A percentile compares a stretch with the other conserved stretches of the same genome.
Conservation (phyloP, 2,329 filamentous ascomycete species). For the Lecanicillium sp. region DNA sequence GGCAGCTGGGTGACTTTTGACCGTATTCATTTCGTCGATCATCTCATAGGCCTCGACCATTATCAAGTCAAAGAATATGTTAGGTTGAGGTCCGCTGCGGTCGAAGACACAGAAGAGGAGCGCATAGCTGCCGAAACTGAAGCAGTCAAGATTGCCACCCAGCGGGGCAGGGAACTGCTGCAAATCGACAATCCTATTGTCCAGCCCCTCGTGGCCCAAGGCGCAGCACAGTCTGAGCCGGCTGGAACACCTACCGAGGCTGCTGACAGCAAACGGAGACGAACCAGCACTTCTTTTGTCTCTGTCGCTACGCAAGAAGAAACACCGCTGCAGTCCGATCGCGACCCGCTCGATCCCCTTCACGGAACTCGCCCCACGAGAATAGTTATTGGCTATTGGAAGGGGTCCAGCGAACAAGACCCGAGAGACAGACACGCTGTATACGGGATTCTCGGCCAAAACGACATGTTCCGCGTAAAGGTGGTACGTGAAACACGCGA, state of each 20-base stretch:
- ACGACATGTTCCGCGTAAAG: constrained; percentile 59
- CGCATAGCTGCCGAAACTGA: constrained; percentile 28
- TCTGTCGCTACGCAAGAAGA: constrained; percentile 3
- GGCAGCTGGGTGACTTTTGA: constrained; percentile 60
- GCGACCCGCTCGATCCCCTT: constrained; percentile 30
- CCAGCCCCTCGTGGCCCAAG: constrained; percentile 42
- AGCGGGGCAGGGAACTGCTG: constrained; percentile 34
- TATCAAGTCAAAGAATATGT: constrained; percentile 56
- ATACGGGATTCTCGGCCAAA: constrained; percentile 53
- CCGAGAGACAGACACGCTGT: constrained; percentile 51
- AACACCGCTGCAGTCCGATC: constrained; percentile 7
- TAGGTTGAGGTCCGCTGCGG: constrained; percentile 38
- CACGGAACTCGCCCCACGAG: constrained; percentile 47
- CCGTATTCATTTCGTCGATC: constrained; percentile 48
- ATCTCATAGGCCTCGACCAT: constrained; percentile 48
- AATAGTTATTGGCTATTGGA: constrained; percentile 54
- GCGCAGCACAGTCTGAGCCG: constrained; percentile 37
- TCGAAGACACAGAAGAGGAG: constrained; percentile 30
- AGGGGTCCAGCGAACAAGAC: constrained; percentile 39
- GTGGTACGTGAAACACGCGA: constrained; percentile 53
- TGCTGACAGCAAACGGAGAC: constrained; percentile 36
- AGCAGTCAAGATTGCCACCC: constrained; percentile 40
- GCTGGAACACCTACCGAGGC: neutral
- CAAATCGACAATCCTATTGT: constrained; percentile 32
- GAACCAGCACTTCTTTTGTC: constrained; percentile 17